Evolutionary conservation across 2,329 filamentous ascomycete genomes (phyloP), one percentile per base, ranked within the genome.

Genomic region (Colletotrichum neosansevieriae): DNA sequence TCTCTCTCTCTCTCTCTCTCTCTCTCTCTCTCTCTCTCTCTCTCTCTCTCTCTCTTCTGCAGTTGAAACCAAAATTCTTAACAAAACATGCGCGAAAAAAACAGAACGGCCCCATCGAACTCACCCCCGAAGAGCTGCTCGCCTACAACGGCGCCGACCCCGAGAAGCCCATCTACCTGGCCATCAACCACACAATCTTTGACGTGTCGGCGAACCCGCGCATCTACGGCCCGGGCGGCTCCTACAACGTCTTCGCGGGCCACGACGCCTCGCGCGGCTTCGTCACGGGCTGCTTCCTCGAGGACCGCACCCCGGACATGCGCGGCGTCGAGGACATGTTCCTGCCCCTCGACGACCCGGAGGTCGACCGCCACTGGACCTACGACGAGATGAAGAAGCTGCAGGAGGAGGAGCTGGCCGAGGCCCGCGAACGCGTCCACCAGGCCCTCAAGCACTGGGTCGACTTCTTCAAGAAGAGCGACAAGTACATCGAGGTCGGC

Each of bases 221-320:
- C 78, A 83, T 92, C 80, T 96, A 96, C 82, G 93, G 93, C 0
- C 91, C 94, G 0, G 94, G 94, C 32, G 96, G 94, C 4, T 89
- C 89, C 42, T 99, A 99, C 84, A 86, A 90, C 75, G 91, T 92
- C 81, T 97, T 99, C 79, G 89, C 94, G 0, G 96, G 95, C 69
- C 86, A 86, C 70, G 96, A 99, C 80, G 94, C 95, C 38, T 89
- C 92, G 13, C 91, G 96, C 56, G 94, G 91, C 19, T 99, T 94
- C 79, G 90, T 99, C 10, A 98, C 96, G 2, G 94, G 93, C 17
- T 99, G 96, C 79, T 99, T 99, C 82, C 83, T 88, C 44, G 91
- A 94, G 71, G 96, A 99, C 83, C 84, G 90, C 36, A 96, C 91
- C 2, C 86, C 92, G 3, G 96, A 99, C 81, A 82, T 98, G 78